Evolutionary conservation across 768 basidiomycete genomes (phyloP), one percentile per base, ranked within the genome.

Genomic region (Suillus cothurnatus): DNA sequence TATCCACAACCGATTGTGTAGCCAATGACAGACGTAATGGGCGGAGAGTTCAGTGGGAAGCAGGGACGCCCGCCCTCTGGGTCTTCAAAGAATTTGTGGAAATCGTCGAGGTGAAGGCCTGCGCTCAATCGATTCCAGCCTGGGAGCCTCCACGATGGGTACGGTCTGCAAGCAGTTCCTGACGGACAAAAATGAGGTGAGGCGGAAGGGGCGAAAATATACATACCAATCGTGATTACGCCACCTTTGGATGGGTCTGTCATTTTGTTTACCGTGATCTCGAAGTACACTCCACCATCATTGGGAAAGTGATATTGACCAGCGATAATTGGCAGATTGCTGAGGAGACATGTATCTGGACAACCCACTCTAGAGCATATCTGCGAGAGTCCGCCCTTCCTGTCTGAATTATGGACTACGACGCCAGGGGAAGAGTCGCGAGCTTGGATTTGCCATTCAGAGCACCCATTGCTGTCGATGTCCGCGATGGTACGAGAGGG

Each of bases 21-120:
- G 1, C 85, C 86, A 80, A 69, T 1, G 61, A 70, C 59, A 85
- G 77, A 61, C 67, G 74, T 31, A 66, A 71, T 31, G 78, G 73
- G 50, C 43, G 65, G 17, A 73, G 71, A 47, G 74, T 75, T 73
- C 85, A 52, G n/a, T 15, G 47, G 15, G 63, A 90, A 69, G 88
- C 85, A 59, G 2, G 58, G 58, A 1, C 86, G 82, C 14, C 89
- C 89, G 21, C 89, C 89, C 55, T 85, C 79, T 2, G 86, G 77
- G 70, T 89, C 87, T 69, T 90, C 88, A 65, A 86, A 90, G 80
- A 90, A 91, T 74, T 90, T 91, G 71, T 87, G 83, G 71, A 88
- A 78, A 75, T 91, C 89, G 71, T 91, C 90, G 39, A 91, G 81
- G 68, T 91, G 89, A 32, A 89, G 77, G 2, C 83, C 89, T 2